Evolutionary conservation across 2,329 filamentous ascomycete species (phyloP).

Genomic region (Rosellinia necatrix): DNA sequence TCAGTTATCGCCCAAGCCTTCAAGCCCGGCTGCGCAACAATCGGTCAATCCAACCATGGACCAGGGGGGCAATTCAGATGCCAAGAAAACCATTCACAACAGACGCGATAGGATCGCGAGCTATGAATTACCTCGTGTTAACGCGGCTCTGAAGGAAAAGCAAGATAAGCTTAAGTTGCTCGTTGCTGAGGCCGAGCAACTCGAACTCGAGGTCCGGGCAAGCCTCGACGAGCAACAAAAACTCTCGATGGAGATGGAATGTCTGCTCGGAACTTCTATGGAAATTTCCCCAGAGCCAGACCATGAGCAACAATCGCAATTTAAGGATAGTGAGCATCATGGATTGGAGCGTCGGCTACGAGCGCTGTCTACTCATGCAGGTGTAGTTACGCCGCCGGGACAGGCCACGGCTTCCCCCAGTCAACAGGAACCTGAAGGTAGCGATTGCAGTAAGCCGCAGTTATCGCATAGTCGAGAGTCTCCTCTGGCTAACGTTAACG

Average conservation of each 20-base stretch:
- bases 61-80: slow-evolving; percentile 16
- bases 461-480: background rate
- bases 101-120: slow-evolving; percentile 45
- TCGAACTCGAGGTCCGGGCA: slow-evolving; percentile 53
- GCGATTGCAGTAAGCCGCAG: background rate
- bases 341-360: background rate
- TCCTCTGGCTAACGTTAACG: background rate
- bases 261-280: slow-evolving; percentile 39
- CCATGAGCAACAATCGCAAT: slow-evolving; percentile 15
- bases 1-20: slow-evolving; percentile 31
- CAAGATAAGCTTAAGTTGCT: slow-evolving; percentile 52
- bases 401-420: background rate
- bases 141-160: slow-evolving; percentile 49
- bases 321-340: slow-evolving; percentile 25
- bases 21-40: slow-evolving; percentile 22
- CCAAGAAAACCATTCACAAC: slow-evolving; percentile 18
- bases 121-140: slow-evolving; percentile 45
- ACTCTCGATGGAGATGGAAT: slow-evolving; percentile 40
- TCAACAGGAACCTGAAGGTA: background rate
- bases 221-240: slow-evolving; percentile 42
- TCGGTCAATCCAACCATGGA: slow-evolving; percentile 21
- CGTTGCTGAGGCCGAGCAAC: slow-evolving; percentile 51
- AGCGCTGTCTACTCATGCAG: background rate
- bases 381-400: background rate
- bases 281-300: slow-evolving; percentile 13